Conservation (phyloP, 164 flowering plant species). For the Houttuynia cordata region DNA sequence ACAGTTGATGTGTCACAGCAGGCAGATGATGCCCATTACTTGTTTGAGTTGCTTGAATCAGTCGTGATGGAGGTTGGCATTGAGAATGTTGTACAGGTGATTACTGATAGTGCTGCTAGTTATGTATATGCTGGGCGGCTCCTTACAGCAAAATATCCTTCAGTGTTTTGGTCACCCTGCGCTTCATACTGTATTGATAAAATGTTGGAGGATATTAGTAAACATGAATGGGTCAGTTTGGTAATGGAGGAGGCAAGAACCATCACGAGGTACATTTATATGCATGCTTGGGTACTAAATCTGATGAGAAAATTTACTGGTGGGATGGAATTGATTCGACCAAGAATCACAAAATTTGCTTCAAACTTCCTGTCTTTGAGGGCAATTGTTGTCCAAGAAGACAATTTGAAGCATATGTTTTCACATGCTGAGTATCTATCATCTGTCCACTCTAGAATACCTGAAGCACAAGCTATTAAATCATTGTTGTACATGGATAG, state of each 20-base stretch:
- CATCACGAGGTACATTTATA: slow-evolving; percentile 39
- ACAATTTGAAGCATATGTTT: slow-evolving; percentile 51
- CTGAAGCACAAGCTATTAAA: slow-evolving; percentile 40
- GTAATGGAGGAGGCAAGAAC: slow-evolving; percentile 48
- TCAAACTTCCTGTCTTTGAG: slow-evolving; percentile 41
- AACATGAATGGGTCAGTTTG: slow-evolving; percentile 38
- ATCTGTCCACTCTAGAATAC: slow-evolving; percentile 26
- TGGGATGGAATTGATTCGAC: slow-evolving; percentile 45
- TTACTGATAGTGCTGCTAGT: slow-evolving; percentile 42
- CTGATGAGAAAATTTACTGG: slow-evolving; percentile 51
- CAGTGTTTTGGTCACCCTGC: slow-evolving; percentile 70
- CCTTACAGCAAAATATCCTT: slow-evolving; percentile 40
- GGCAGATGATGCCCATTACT: slow-evolving; percentile 38
- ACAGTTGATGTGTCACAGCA: slow-evolving; percentile 50
- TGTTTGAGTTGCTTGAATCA: slow-evolving; percentile 48
- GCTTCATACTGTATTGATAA: slow-evolving; percentile 56
- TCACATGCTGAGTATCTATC: slow-evolving; percentile 49
- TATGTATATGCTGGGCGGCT: slow-evolving; percentile 51
- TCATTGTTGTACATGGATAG: slow-evolving; percentile 33
- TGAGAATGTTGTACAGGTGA: slow-evolving; percentile 63
- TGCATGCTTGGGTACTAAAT: slow-evolving; percentile 31
- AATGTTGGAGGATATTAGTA: slow-evolving; percentile 57
- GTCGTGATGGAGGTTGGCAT: slow-evolving; percentile 52
- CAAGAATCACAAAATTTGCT: slow-evolving; percentile 35
- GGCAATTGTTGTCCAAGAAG: slow-evolving; percentile 42